Conservation (phyloP, 306 rosid species). For the Malus domestica region ASM211411v1 NC_041802.1:27306001-27306500, state of each 20-base stretch:
- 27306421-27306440: not conserved
- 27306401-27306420: not conserved
- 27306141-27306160: constrained; percentile 26
- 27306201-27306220: constrained; percentile 20
- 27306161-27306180: constrained; percentile 5
- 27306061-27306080: constrained; percentile 63
- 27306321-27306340: constrained; percentile 51
- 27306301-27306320: constrained; percentile 59
- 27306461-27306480: not conserved
- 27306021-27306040: constrained; percentile 39
- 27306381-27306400: constrained; percentile 1
- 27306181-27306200: constrained; percentile 1
- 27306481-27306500: constrained; percentile 1
- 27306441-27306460: not conserved
- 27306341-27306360: constrained; percentile 67
- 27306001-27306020: constrained; percentile 48
- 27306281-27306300: constrained; percentile 59
- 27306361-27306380: constrained; percentile 29
- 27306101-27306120: constrained; percentile 46
- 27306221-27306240: constrained; percentile 45
- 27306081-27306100: constrained; percentile 44
- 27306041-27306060: constrained; percentile 47
- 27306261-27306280: constrained; percentile 59
- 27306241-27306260: constrained; percentile 69
- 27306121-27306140: constrained; percentile 43